Evolutionary conservation across 257 asterid species (phyloP).

Genomic region (Solanum peruvianum): DNA sequence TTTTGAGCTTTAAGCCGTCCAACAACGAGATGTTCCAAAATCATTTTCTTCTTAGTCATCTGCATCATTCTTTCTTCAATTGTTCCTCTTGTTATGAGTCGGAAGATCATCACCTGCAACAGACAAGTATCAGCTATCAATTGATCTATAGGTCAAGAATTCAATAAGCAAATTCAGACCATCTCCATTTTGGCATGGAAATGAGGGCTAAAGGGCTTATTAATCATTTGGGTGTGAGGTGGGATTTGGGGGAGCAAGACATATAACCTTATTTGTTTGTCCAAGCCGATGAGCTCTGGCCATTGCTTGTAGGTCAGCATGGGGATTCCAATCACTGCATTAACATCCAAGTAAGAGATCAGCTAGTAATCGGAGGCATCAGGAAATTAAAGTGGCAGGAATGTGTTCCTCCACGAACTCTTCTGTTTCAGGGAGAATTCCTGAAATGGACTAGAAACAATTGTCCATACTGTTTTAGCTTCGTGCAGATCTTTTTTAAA

Average conservation of each 20-base stretch:
- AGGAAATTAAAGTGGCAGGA: neutral
- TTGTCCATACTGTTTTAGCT: neutral
- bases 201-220: neutral
- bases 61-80: slow-evolving; percentile 99
- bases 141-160: slow-evolving; percentile 5
- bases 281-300: slow-evolving; percentile 99
- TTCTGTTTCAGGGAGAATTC: neutral
- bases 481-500: neutral
- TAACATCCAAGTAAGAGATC: slow-evolving; percentile 11
- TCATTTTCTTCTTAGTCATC: slow-evolving; percentile 99
- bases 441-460: neutral
- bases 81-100: slow-evolving; percentile 81
- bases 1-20: slow-evolving; percentile 91
- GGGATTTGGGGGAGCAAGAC: slow-evolving; percentile 6
- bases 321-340: slow-evolving; percentile 99
- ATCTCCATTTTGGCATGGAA: neutral
- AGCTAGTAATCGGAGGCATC: neutral
- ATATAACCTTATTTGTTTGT: slow-evolving; percentile 84
- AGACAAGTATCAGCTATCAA: neutral
- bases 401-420: neutral
- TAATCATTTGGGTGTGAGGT: neutral
- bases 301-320: slow-evolving; percentile 99
- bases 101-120: slow-evolving; percentile 87
- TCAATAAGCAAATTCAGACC: neutral
- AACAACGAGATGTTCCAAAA: slow-evolving; percentile 94